A percentile compares a stretch with the other conserved stretches of the same genome.
phyloP scores from a whole-genome alignment of 2,329 filamentous ascomycete genomes.

The Blastomyces emzantsi region DNA sequence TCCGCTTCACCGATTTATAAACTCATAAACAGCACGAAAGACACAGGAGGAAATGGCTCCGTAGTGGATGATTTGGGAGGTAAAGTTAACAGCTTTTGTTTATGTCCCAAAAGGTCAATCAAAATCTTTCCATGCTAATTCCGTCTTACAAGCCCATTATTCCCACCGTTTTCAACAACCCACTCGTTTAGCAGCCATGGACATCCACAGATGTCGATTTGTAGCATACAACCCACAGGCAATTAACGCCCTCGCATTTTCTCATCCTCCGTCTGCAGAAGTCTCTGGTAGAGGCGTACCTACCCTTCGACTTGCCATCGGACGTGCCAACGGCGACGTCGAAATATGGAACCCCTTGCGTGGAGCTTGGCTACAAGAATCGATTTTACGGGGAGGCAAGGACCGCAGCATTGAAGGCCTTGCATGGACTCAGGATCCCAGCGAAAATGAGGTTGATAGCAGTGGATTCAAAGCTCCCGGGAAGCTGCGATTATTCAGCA shows the following conservation, averaged over 20 bases:
- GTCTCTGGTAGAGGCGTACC: slow-evolving; percentile 42
- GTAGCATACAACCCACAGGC: slow-evolving; percentile 83
- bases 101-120: no score
- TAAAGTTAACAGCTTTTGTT: neutral
- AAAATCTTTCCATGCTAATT: neutral
- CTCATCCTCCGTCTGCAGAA: slow-evolving; percentile 54
- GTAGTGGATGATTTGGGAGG: slow-evolving; percentile 1
- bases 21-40: neutral
- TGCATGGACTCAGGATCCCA: slow-evolving; percentile 80
- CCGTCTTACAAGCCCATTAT: neutral
- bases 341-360: slow-evolving; percentile 92
- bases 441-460: slow-evolving; percentile 50
- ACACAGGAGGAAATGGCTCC: slow-evolving; percentile 1
- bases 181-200: slow-evolving; percentile 49
- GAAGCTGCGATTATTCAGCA: slow-evolving; percentile 82
- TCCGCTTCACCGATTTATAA: neutral
- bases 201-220: slow-evolving; percentile 95
- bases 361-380: slow-evolving; percentile 83
- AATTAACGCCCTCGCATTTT: slow-evolving; percentile 93
- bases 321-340: slow-evolving; percentile 88
- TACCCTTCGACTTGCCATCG: slow-evolving; percentile 71
- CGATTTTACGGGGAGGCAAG: slow-evolving; percentile 70
- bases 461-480: slow-evolving; percentile 57
- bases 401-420: slow-evolving; percentile 84
- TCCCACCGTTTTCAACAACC: neutral